phyloP scores from a whole-genome alignment of 116 monocot genomes.

The Papilionanthe hybrid region DNA sequence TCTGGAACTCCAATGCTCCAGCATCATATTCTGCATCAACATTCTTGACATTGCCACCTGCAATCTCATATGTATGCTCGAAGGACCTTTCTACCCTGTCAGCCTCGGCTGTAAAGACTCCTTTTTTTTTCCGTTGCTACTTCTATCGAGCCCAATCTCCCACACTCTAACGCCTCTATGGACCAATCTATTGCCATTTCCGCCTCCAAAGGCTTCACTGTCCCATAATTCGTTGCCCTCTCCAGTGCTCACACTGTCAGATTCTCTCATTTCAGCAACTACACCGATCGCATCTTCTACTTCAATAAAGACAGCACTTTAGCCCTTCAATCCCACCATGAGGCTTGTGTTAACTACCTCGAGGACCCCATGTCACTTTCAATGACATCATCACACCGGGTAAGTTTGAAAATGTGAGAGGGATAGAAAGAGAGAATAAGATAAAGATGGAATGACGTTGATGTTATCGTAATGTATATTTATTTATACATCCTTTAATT shows the following conservation, averaged over 20 bases:
- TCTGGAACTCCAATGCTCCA: slow-evolving; percentile 42
- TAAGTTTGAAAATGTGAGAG: too few species aligned
- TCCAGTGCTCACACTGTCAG: slow-evolving; percentile 55
- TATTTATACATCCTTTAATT: too few species aligned
- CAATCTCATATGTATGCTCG: slow-evolving; percentile 47
- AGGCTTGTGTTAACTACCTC: too few species aligned
- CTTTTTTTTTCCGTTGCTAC: slow-evolving; percentile 16
- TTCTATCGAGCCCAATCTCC: slow-evolving; percentile 16
- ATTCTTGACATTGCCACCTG: slow-evolving; percentile 73
- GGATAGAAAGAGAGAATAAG: too few species aligned
- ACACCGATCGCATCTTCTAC: slow-evolving; percentile 30
- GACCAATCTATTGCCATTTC: slow-evolving; percentile 22
- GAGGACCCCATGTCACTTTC: too few species aligned
- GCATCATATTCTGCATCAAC: too few species aligned
- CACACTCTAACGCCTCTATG: slow-evolving; percentile 25
- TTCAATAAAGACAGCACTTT: too few species aligned
- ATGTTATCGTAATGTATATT: too few species aligned
- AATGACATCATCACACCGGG: too few species aligned
- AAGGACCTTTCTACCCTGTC: slow-evolving; percentile 40
- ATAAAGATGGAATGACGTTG: too few species aligned
- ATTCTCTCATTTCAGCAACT: slow-evolving; percentile 61
- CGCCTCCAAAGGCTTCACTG: slow-evolving; percentile 29
- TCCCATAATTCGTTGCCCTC: slow-evolving; percentile 36
- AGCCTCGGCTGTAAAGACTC: slow-evolving; percentile 39
- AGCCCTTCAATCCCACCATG: too few species aligned